These are phyloP conservation scores for Ramalina intermedia DNA, from an alignment of 495 filamentous ascomycete species.

Conservation along the genomic window DNA sequence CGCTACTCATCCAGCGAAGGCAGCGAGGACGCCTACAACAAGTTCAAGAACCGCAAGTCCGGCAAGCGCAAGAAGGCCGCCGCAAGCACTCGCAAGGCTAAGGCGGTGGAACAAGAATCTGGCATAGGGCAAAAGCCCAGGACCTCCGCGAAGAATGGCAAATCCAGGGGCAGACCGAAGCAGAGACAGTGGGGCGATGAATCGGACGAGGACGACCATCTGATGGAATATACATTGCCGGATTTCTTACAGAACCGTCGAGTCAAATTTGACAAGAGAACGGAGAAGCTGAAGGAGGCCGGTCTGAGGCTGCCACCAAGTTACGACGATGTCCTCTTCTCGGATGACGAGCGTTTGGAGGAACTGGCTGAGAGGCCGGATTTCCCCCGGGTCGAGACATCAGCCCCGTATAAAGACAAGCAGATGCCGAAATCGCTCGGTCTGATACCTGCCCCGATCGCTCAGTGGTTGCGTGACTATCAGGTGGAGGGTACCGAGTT, in stretches of 20 bases:
- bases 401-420: constrained; percentile 58
- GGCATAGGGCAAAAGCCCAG: constrained; percentile 21
- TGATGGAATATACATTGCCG: constrained; percentile 44
- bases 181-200: constrained; percentile 28
- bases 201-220: constrained; percentile 37
- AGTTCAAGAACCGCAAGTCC: constrained; percentile 44
- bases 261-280: constrained; percentile 34
- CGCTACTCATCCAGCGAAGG: constrained; percentile 25
- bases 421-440: constrained; percentile 62
- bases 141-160: constrained; percentile 2
- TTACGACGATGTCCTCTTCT: constrained; percentile 74
- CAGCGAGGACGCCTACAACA: constrained; percentile 38
- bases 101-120: constrained; percentile 19
- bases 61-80: constrained; percentile 37
- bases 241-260: constrained; percentile 42
- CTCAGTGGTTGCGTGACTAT: constrained; percentile 85
- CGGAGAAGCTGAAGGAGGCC: constrained; percentile 43
- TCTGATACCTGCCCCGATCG: constrained; percentile 76
- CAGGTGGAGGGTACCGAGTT: constrained; percentile 79
- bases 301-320: constrained; percentile 67
- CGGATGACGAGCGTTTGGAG: constrained; percentile 60
- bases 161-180: constrained; percentile 17
- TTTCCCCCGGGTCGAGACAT: constrained; percentile 48
- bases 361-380: constrained; percentile 52
- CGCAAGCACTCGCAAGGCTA: constrained; percentile 33